Evolutionary conservation across 148 eudicot species (phyloP).

Genomic region (Persicaria tinctoria): DNA sequence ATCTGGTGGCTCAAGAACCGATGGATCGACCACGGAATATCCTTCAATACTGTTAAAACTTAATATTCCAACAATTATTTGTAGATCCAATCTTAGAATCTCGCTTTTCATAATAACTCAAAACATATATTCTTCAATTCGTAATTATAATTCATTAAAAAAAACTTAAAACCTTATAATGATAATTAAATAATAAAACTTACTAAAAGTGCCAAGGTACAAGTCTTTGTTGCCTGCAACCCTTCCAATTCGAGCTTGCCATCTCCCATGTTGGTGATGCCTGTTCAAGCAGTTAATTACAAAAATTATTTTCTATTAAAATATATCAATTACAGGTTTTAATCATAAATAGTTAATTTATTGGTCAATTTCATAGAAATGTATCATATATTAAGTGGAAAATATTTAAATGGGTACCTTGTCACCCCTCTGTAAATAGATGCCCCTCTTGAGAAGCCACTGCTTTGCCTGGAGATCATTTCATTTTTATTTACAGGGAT

Average conservation of each 20-base stretch:
- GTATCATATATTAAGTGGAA: neutral
- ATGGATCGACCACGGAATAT: too few relatives aligned
- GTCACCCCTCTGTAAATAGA: constrained; percentile 91
- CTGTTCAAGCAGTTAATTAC: constrained; percentile 23
- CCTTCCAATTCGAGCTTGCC: constrained; percentile 93
- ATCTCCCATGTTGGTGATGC: constrained; percentile 92
- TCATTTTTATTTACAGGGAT: neutral
- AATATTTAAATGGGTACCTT: constrained; percentile 30
- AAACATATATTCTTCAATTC: too few relatives aligned
- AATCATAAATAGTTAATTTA: neutral
- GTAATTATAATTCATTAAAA: too few relatives aligned
- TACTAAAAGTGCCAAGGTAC: constrained; percentile 94
- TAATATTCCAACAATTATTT: too few relatives aligned
- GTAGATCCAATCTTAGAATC: too few relatives aligned
- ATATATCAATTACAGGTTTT: neutral
- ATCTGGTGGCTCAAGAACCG: too few relatives aligned
- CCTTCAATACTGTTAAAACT: too few relatives aligned
- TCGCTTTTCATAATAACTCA: too few relatives aligned
- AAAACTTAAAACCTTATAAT: too few relatives aligned
- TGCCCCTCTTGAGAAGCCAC: constrained; percentile 88
- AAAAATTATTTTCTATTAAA: neutral
- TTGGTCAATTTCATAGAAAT: neutral
- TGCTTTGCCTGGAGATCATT: constrained; percentile 51
- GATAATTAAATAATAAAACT: constrained; percentile 12
- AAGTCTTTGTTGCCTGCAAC: constrained; percentile 93